A percentile compares a stretch with the other conserved stretches of the same genome.
Evolutionary conservation across 192 early-diverging fungal species (phyloP).

Genomic region (Entophlyctis helioformis): DNA sequence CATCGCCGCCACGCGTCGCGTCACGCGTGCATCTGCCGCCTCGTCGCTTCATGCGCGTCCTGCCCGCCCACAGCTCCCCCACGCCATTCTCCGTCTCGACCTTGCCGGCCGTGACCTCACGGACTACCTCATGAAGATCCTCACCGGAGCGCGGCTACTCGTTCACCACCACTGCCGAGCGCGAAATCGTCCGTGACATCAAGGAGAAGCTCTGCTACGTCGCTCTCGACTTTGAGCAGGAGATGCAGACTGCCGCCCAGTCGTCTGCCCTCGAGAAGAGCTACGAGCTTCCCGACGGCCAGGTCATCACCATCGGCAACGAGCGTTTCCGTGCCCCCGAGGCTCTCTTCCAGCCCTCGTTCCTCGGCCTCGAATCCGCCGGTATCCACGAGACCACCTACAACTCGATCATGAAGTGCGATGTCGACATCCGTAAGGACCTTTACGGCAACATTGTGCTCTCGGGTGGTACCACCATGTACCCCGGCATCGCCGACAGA

Average conservation of each 20-base stretch:
- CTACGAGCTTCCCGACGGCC: slow-evolving; percentile 97
- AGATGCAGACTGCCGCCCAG: slow-evolving; percentile 87
- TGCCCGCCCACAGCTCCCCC: too few relatives aligned
- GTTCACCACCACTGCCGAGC: slow-evolving; percentile 90
- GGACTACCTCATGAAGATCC: slow-evolving; percentile 83
- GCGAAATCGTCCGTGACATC: slow-evolving; percentile 98
- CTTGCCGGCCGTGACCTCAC: slow-evolving; percentile 96
- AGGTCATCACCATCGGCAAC: slow-evolving; percentile 95
- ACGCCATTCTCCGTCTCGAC: slow-evolving; percentile 94
- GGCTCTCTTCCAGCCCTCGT: slow-evolving; percentile 92
- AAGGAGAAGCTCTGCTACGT: slow-evolving; percentile 99
- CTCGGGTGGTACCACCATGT: slow-evolving; percentile 96
- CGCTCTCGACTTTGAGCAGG: slow-evolving; percentile 94
- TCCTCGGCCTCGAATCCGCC: slow-evolving; percentile 78
- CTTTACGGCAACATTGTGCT: slow-evolving; percentile 94
- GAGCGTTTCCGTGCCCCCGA: slow-evolving; percentile 97
- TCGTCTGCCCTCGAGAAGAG: slow-evolving; percentile 93
- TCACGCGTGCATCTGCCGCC: too few relatives aligned
- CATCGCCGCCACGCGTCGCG: too few relatives aligned
- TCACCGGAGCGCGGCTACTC: slow-evolving; percentile 94
- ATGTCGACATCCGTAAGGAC: slow-evolving; percentile 92
- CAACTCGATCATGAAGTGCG: slow-evolving; percentile 96
- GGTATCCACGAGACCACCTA: slow-evolving; percentile 97
- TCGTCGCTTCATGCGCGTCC: too few relatives aligned
- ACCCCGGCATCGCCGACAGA: slow-evolving; percentile 84